Evolutionary conservation across 2,329 filamentous ascomycete genomes (phyloP).

Genomic region (Chaetomiaceae sp.): DNA sequence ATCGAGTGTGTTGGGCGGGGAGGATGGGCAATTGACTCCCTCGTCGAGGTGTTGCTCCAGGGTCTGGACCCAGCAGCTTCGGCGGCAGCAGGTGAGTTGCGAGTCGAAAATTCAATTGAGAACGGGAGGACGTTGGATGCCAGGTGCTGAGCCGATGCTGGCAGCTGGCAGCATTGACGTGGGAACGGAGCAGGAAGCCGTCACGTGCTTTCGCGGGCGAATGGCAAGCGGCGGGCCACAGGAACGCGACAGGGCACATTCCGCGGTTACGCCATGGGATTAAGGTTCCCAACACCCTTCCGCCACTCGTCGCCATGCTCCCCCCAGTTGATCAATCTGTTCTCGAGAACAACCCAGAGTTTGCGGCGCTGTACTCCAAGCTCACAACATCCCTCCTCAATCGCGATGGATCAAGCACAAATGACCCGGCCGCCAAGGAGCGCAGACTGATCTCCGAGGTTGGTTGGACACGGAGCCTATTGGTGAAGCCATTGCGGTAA

Average conservation of each 20-base stretch:
- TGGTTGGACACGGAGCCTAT: too few species aligned
- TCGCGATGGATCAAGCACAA: constrained; percentile 52
- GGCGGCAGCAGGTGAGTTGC: neutral
- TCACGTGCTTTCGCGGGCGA: constrained; percentile 23
- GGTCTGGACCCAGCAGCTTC: neutral
- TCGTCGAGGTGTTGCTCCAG: neutral
- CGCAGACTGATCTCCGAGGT: constrained; percentile 48
- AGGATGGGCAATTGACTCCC: constrained; percentile 3
- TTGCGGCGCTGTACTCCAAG: constrained; percentile 53
- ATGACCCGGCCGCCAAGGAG: constrained; percentile 46
- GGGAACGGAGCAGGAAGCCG: neutral
- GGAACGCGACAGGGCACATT: too few species aligned
- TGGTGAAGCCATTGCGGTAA: too few species aligned
- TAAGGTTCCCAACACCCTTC: too few species aligned
- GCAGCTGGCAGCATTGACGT: neutral
- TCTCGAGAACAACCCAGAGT: constrained; percentile 53
- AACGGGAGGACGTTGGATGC: neutral
- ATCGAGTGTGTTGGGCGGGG: constrained; percentile 3
- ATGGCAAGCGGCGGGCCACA: too few species aligned
- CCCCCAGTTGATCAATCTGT: constrained; percentile 53
- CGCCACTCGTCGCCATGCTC: constrained; percentile 40
- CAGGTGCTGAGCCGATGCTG: constrained; percentile 6
- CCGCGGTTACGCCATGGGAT: too few species aligned
- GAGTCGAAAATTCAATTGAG: constrained; percentile 21
- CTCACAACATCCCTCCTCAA: constrained; percentile 52